A percentile compares a stretch with the other conserved stretches of the same genome.
Evolutionary conservation across 1,139 yeast genomes (phyloP).

Genomic region (Geotrichum klebahnii): DNA sequence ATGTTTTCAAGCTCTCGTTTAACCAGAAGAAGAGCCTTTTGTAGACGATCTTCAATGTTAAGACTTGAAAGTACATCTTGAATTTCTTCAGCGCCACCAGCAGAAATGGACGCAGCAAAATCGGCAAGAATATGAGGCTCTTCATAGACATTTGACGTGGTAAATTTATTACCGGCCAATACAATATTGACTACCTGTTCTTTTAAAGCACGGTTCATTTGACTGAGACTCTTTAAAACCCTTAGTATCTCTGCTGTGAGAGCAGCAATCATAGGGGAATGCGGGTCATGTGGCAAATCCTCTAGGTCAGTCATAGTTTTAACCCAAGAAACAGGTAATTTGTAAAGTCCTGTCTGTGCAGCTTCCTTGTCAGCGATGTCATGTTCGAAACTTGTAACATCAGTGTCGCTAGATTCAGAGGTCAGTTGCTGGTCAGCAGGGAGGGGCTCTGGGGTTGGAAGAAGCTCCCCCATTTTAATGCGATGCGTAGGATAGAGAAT

Average conservation of each 20-base stretch:
- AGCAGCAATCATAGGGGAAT: slow-evolving; percentile 72
- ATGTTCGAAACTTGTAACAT: slow-evolving; percentile 14
- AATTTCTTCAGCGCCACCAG: slow-evolving; percentile 59
- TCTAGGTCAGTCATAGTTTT: slow-evolving; percentile 50
- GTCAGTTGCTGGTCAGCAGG: slow-evolving; percentile 1
- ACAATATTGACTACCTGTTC: slow-evolving; percentile 60
- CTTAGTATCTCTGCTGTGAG: slow-evolving; percentile 63
- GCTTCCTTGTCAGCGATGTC: slow-evolving; percentile 7
- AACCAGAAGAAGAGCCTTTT: slow-evolving; percentile 68
- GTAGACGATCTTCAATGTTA: slow-evolving; percentile 69
- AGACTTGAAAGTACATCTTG: slow-evolving; percentile 70
- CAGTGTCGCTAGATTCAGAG: background rate
- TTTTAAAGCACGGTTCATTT: slow-evolving; percentile 55
- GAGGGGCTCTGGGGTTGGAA: slow-evolving; percentile 21
- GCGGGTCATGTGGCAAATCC: slow-evolving; percentile 71
- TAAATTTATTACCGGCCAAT: slow-evolving; percentile 21
- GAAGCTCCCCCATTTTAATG: slow-evolving; percentile 64
- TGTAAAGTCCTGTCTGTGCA: slow-evolving; percentile 30
- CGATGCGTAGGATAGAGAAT: slow-evolving; percentile 72
- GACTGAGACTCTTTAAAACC: slow-evolving; percentile 59
- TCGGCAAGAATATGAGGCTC: slow-evolving; percentile 73
- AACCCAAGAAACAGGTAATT: slow-evolving; percentile 56
- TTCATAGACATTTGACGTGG: slow-evolving; percentile 60
- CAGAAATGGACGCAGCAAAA: slow-evolving; percentile 72
- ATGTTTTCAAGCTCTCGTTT: slow-evolving; percentile 76